Evolutionary conservation across 2,329 filamentous ascomycete genomes (phyloP), one percentile per base, ranked within the genome.

Genomic region (Pseudopithomyces chartarum): DNA sequence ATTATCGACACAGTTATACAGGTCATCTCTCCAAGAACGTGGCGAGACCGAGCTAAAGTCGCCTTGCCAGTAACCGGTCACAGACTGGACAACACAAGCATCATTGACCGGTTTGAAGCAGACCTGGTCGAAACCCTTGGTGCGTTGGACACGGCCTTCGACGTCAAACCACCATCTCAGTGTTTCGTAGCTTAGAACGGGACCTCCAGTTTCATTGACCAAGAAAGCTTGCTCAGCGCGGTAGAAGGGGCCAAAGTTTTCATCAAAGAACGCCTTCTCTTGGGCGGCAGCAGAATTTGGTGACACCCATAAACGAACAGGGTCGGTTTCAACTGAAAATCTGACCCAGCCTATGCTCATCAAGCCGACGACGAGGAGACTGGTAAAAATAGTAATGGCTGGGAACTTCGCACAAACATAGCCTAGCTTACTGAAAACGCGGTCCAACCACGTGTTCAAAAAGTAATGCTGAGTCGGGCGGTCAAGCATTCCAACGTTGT

Each of bases 261-360:
- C 75, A 72, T 99, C 96, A 63, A 98, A 99, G 73, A 96, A 99
- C 1, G 85, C 84, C 79, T 99, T 99, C 73, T 99, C 94, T 71
- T 92, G 85, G 0, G 95, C 95, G 19, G 96, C 94, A 47, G 88
- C 86, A 3, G 95, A 98, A 8, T 90, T 90, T 7, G 95, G 95
- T 67, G 94, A 93, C n/a, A 99, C 95, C 95, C 95, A 99, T 8
- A 99, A 81, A 46, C 90, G 87, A 11, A 96, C 95, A 6, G 95
- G 95, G 60, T 98, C 90, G 20, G 83, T 90, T 75, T 98, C 95
- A 34, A 99, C 83, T n/a, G 90, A 84, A 69, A 99, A 99, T 43
- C 86, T 86, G 56, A 95, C 79, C 91, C 92, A 96, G 1, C 95
- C 95, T 34, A 94, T 78, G 70, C 93, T 97, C 59, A 99, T 81